Percentiles rank a stretch among this genome's conserved stretches.
Evolutionary conservation across 2,329 filamentous ascomycete genomes (phyloP).

Genomic region (Orbilia oligospora): DNA sequence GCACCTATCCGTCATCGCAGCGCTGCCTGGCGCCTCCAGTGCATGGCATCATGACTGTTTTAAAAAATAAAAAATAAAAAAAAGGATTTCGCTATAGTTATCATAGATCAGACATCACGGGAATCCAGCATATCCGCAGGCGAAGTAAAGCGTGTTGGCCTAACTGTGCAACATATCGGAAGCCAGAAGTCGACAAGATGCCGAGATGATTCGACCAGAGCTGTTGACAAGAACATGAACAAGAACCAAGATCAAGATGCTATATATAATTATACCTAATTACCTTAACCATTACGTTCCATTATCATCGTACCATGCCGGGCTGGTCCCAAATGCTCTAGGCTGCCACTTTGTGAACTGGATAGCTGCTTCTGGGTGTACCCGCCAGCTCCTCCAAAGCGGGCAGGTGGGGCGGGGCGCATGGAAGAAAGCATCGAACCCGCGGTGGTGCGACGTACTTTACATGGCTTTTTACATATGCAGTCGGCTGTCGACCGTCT

Average conservation of each 20-base stretch:
- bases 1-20: not conserved
- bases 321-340: conserved; percentile 32
- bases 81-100: too few relatives aligned
- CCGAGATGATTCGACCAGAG: conserved; percentile 33
- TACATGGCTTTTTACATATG: not conserved
- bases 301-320: not conserved
- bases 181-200: conserved; percentile 5
- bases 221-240: not conserved
- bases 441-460: conserved; percentile 24
- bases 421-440: conserved; percentile 25
- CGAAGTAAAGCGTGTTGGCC: not conserved
- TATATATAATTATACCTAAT: too few relatives aligned
- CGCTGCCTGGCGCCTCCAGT: not conserved
- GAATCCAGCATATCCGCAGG: not conserved
- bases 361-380: conserved; percentile 47
- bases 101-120: too few relatives aligned
- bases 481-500: not conserved
- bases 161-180: conserved; percentile 32
- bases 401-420: conserved; percentile 46
- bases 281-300: not conserved
- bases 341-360: conserved; percentile 41
- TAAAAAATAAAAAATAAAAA: not conserved
- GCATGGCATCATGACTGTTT: not conserved
- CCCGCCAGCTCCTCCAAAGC: conserved; percentile 48
- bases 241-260: not conserved